Conservation (phyloP, 2,329 filamentous ascomycete species). For the Mycocentrospora acerina region DNA sequence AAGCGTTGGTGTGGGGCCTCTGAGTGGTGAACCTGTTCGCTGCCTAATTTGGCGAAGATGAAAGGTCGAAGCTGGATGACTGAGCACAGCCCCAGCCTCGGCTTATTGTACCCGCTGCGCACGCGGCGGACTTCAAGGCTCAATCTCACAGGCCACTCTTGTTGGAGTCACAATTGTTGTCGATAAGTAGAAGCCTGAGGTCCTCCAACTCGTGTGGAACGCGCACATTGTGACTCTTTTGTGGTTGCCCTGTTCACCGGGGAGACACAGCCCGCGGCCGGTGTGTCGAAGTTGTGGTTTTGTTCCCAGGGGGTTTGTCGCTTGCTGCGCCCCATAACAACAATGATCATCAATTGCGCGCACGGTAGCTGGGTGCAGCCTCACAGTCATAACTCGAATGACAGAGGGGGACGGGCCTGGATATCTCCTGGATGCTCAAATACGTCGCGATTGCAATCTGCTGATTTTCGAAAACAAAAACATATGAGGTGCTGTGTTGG, state of each 20-base stretch:
- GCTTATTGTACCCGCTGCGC: conserved; percentile 16
- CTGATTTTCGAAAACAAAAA: conserved; percentile 15
- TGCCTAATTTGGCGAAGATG: conserved; percentile 30
- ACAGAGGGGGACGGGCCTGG: too few species aligned
- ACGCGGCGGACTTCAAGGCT: conserved; percentile 33
- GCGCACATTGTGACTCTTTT: conserved; percentile 20
- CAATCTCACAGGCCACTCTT: conserved; percentile 8
- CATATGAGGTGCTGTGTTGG: conserved; percentile 20
- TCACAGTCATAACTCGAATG: not conserved
- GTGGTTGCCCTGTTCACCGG: conserved; percentile 27
- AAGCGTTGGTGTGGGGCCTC: conserved; percentile 17
- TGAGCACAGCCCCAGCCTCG: conserved; percentile 35
- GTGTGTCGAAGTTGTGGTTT: conserved; percentile 12
- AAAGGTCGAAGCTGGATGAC: conserved; percentile 17
- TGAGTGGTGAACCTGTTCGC: conserved; percentile 29
- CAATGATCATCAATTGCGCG: too few species aligned
- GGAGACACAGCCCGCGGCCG: conserved; percentile 28
- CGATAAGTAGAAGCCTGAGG: conserved; percentile 31
- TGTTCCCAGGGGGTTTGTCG: conserved; percentile 7
- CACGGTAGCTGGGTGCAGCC: too few species aligned
- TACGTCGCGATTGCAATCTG: not conserved
- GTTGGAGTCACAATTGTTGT: conserved; percentile 10
- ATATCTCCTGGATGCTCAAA: not conserved
- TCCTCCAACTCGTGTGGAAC: conserved; percentile 18
- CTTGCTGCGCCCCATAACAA: conserved; percentile 25